phyloP scores from a whole-genome alignment of 257 asterid genomes.

The Linderniella brevidens region DNA sequence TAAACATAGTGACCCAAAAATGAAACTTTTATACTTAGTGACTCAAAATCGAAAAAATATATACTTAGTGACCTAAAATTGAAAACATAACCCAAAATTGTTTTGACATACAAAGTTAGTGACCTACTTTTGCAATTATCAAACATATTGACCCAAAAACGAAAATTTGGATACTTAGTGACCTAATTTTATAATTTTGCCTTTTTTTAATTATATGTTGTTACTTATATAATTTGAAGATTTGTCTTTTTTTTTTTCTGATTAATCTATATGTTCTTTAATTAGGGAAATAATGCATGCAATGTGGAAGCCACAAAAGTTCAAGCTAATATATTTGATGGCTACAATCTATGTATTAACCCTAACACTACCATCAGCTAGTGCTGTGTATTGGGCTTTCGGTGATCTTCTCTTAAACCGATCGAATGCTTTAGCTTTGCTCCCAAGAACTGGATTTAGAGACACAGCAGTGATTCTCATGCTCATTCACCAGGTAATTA shows the following conservation, averaged over 20 bases:
- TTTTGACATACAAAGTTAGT: no score
- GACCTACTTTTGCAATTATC: no score
- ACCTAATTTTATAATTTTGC: no score
- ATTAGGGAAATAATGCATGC: slow-evolving; percentile 29
- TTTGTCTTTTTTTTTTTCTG: neutral
- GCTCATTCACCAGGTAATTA: slow-evolving; percentile 21
- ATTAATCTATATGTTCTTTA: neutral
- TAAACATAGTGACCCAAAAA: no score
- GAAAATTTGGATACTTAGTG: no score
- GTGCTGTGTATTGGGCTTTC: slow-evolving; percentile 24
- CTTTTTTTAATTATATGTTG: no score
- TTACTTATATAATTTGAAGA: no score
- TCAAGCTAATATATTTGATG: slow-evolving; percentile 16
- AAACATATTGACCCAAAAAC: no score
- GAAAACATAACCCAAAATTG: no score
- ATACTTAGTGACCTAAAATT: no score
- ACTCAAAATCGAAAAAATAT: no score
- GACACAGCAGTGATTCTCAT: slow-evolving; percentile 23
- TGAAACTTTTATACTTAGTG: no score
- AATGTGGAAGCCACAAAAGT: slow-evolving; percentile 23
- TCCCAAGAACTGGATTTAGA: slow-evolving; percentile 14
- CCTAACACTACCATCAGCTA: slow-evolving; percentile 21
- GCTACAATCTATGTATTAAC: slow-evolving; percentile 22
- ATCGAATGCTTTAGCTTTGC: slow-evolving; percentile 19
- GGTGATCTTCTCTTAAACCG: slow-evolving; percentile 20